These are phyloP conservation scores for Aspergillus niger DNA, from an alignment of 2,329 filamentous ascomycete genomes.

Conservation along the genomic window DNA sequence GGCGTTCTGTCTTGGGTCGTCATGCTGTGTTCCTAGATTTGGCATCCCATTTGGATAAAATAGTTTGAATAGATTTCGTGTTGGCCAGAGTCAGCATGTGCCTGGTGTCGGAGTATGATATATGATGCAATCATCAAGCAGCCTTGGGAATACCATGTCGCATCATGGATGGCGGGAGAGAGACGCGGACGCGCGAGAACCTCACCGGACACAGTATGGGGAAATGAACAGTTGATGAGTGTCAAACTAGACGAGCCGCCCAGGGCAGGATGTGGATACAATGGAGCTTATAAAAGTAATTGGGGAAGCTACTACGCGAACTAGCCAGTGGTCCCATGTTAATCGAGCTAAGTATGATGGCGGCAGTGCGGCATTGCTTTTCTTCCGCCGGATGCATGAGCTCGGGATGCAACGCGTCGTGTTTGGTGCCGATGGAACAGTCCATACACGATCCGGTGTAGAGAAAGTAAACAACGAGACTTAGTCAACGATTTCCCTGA, in stretches of 20 bases:
- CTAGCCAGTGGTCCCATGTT: neutral
- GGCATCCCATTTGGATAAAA: conserved; percentile 17
- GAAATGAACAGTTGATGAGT: neutral
- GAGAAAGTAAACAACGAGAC: too few species aligned
- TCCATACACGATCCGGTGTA: too few species aligned
- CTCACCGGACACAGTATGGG: neutral
- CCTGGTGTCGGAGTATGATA: neutral
- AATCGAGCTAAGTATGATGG: neutral
- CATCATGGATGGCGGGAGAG: neutral
- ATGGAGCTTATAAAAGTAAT: neutral
- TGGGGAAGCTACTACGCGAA: neutral
- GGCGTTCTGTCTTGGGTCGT: conserved; percentile 21
- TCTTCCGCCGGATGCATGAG: neutral
- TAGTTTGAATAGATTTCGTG: conserved; percentile 6
- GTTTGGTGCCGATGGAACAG: neutral
- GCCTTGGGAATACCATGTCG: neutral
- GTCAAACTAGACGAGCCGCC: neutral
- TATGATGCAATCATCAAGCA: neutral
- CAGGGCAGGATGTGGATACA: neutral
- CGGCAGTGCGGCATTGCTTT: neutral
- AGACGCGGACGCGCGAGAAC: neutral
- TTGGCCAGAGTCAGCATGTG: neutral
- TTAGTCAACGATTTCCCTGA: too few species aligned
- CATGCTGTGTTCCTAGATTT: conserved; percentile 15
- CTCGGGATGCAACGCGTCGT: neutral